A percentile compares a stretch with the other conserved stretches of the same genome.
Evolutionary conservation across 164 flowering plant species (phyloP).

Genomic region (Taxillus chinensis): DNA sequence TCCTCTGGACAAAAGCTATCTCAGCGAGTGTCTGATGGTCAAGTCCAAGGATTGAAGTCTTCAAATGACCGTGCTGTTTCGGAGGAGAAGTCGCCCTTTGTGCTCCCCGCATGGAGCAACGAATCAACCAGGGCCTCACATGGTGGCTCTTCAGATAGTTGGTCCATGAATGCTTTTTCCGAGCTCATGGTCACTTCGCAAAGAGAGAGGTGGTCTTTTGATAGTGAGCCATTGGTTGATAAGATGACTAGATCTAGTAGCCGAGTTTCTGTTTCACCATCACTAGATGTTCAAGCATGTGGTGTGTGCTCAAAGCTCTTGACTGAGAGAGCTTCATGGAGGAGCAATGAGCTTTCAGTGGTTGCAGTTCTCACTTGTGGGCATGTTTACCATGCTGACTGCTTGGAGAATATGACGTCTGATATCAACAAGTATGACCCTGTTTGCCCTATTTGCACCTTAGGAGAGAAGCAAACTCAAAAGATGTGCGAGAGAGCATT

Average conservation of each 20-base stretch:
- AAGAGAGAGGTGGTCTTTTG: constrained; percentile 6
- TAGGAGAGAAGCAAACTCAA: not conserved
- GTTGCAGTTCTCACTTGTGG: constrained; percentile 4
- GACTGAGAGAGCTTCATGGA: not conserved
- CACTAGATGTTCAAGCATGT: constrained; percentile 1
- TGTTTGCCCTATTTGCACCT: constrained; percentile 3
- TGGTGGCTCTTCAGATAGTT: constrained; percentile 5
- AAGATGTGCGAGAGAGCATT: not conserved
- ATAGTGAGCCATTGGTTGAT: constrained; percentile 2
- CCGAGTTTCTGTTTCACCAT: not conserved
- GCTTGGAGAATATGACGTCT: constrained; percentile 3
- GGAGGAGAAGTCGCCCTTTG: not conserved
- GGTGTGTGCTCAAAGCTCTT: constrained; percentile 1
- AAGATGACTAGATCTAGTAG: constrained; percentile 2
- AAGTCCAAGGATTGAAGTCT: not conserved
- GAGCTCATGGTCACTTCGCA: constrained; percentile 7
- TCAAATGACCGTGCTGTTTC: not conserved
- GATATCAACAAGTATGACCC: constrained; percentile 5
- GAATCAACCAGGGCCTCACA: constrained; percentile 5
- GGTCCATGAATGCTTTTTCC: constrained; percentile 2
- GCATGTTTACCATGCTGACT: constrained; percentile 4
- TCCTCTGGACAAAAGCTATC: not conserved
- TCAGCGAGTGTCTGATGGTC: not conserved
- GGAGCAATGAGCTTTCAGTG: not conserved
- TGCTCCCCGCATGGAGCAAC: not conserved